Base-by-base conservation (phyloP, 139 green algal species). In the Tetradesmus obliquus region DNA sequence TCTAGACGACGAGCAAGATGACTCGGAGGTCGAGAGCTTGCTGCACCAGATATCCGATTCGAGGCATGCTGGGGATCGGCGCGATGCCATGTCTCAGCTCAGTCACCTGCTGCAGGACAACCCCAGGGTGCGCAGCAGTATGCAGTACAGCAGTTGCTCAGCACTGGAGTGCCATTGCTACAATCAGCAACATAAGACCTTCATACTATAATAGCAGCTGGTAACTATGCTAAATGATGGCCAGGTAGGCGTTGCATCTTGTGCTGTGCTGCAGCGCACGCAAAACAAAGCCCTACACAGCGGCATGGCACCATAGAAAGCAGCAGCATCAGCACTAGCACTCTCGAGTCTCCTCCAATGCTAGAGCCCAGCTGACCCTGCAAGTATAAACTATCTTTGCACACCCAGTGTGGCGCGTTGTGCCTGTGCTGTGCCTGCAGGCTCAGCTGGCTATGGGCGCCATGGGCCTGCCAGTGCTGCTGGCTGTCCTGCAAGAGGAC, bases 11-110 rank as follows among this genome's bases (percentile, higher is more conserved):
- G 51, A 86, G 32, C 92, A 96, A 69, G 95, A 97, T 82, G 94
- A 96, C 54, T 81, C 92, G 1, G 93, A 95, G 86, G 95, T 98
- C 53, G 96, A 99, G 87, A 76, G 58, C 24, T 93, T 98, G 66
- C 93, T 99, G 82, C 95, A 98, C 81, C 93, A 96, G 45, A 93
- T 99, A 22, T 93, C 93, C 0, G 95, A 98, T 85, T 95, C 95
- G 8, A 92, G 97, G 10, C 91, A 98, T 79, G 89, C 95, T 3
- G 95, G 97, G 19, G 98, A 99, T 79, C 86, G 97, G 2, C 94
- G 95, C 2, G 93, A 97, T 22, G 97, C 97, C 10, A 93, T 98
- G 74, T 88, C 86, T 1, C 93, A 97, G 76, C 95, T 98, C 51
- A 93, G 95, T 8, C 94, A 97, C 76, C 51, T 97, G 55, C 89